Evolutionary conservation across 495 filamentous ascomycete species (phyloP), one percentile per base, ranked within the genome.

Genomic region (Chlorociboria aeruginascens): DNA sequence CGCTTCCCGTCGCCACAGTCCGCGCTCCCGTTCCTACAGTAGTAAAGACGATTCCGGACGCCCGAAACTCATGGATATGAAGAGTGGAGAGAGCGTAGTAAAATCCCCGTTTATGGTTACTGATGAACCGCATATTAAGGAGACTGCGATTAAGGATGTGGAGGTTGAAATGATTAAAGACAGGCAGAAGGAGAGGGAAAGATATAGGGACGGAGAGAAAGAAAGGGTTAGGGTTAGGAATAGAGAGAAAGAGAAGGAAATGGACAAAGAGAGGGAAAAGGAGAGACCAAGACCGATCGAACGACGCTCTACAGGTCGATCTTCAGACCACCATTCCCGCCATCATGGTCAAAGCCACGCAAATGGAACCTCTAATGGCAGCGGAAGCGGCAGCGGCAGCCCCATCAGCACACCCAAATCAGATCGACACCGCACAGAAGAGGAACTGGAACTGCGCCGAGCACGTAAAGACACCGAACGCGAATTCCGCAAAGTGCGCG

Each of bases 71-170:
- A 29, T 59, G 11, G 50, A 40, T 31, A 31, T 51, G 30, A 55
- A 53, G 35, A 53, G 49, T 20, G 56, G 56, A 4, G 53, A 56
- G 17, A 59, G 56, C 45, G 44, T 53, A 8, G 50, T 59, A 35
- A 59, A 59, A 32, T 40, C 47, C 0, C 50, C 47, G 13, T 53
- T 59, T 38, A 42, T 59, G 38, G 48, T 31, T 7, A 51, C 32
- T n/a, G 40, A 48, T 7, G 48, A 53, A 17, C 43, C 56, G 4
- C 56, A 59, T 43, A 42, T 53, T 43, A 53, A 45, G 40, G 45
- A 49, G 40, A 33, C 10, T 3, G 16, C 40, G 35, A 55, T 53
- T 36, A 43, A 50, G 32, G 34, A 20, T 10, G 16, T 25, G 8
- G 30, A 41, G 37, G 39, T 11, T 12, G 38, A 16, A 42, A 46